Base-by-base conservation (phyloP, 2,329 filamentous ascomycete genomes). In the Incumbomyces delicatus region DNA sequence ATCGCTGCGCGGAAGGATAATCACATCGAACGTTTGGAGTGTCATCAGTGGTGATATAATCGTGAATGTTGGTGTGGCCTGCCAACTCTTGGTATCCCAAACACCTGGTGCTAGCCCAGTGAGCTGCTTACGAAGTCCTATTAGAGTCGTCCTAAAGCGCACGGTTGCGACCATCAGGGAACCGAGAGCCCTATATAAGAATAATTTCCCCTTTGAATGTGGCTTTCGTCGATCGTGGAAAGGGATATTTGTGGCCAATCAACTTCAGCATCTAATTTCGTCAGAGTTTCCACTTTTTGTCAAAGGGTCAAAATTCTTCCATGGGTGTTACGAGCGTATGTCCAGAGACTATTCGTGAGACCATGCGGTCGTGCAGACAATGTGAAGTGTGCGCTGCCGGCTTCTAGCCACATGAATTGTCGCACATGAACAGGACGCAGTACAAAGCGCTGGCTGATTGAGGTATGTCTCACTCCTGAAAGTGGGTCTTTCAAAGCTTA, bases 91-190 rank as follows among this genome's bases (percentile, higher is more conserved):
- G 8, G 57, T 62, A 1, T 54, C 56, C 57, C 48, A 50, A 51
- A 1, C 27, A 55, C 18, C 46, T 62, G n/a, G 56, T 62, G 14
- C 54, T 47, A 14, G 47, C 58, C 13, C 57, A 58, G 0, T 59
- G 57, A 56, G 58, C 56, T 18, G 52, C 53, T 20, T 56, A 61
- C 43, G n/a, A n/a, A n/a, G n/a, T n/a, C n/a, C n/a, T n/a, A n/a
- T n/a, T 63, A 60, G 61, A 57, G 60, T 41, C 60, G 61, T 8
- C 60, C 61, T 4, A 57, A 60, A 42, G 59, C 51, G 1, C 60
- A 63, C 47, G 58, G 54, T 2, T 58, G 62, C n/a, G 57, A 57
- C 32, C 62, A 63, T 42, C 60, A n/a, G n/a, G n/a, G n/a, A n/a
- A n/a, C n/a, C n/a, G n/a, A n/a, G n/a, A n/a, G n/a, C n/a, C n/a